phyloP scores from a whole-genome alignment of 2,329 filamentous ascomycete genomes.

The Talaromyces sp. region DNA sequence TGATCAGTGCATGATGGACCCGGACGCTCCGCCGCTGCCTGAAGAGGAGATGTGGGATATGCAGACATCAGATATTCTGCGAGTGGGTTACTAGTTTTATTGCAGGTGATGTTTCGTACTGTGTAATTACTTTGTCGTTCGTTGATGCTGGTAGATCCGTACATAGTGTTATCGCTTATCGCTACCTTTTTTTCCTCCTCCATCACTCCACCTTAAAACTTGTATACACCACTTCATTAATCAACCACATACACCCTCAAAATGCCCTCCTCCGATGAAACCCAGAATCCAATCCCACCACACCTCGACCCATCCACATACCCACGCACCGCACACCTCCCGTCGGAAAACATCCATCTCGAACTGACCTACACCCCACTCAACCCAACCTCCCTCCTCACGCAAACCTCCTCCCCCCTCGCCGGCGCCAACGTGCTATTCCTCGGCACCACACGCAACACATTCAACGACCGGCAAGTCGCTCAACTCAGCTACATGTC shows the following conservation, averaged over 20 bases:
- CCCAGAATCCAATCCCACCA: background rate
- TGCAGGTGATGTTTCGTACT: background rate
- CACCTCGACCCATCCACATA: slow-evolving; percentile 37
- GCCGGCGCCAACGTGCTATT: slow-evolving; percentile 44
- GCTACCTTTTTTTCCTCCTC: background rate
- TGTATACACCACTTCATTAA: background rate
- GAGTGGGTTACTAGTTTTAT: background rate
- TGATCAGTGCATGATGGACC: slow-evolving; percentile 62
- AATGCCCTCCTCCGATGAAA: background rate
- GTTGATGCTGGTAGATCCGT: background rate
- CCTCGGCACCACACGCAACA: slow-evolving; percentile 41
- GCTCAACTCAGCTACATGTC: slow-evolving; percentile 40
- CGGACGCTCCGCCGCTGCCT: slow-evolving; percentile 44
- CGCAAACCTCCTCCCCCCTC: slow-evolving; percentile 33
- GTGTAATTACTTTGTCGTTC: background rate
- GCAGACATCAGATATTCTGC: background rate
- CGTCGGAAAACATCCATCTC: slow-evolving; percentile 34
- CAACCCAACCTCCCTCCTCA: slow-evolving; percentile 27
- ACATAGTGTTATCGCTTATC: background rate
- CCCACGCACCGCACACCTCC: slow-evolving; percentile 28
- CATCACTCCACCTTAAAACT: background rate
- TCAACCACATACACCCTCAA: background rate
- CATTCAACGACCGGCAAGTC: slow-evolving; percentile 36
- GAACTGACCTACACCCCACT: slow-evolving; percentile 38
- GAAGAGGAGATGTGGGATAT: background rate